phyloP scores from a whole-genome alignment of 164 flowering plant genomes.

The grape (Vitis vinifera) region ASM3070453v1 NC_081810.1:8620501-8621000 shows the following conservation, averaged over 20 bases:
- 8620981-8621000: constrained; percentile 25
- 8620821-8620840: too few species aligned
- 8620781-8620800: background rate
- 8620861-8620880: constrained; percentile 8
- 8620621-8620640: constrained; percentile 9
- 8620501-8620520: constrained; percentile 23
- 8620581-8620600: constrained; percentile 33
- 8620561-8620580: constrained; percentile 64
- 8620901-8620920: constrained; percentile 4
- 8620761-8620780: constrained; percentile 7
- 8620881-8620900: constrained; percentile 11
- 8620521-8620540: constrained; percentile 36
- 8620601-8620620: background rate
- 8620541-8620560: constrained; percentile 39
- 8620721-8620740: background rate
- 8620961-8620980: constrained; percentile 11
- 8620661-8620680: constrained; percentile 1
- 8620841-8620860: background rate
- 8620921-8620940: background rate
- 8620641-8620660: constrained; percentile 3
- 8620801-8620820: constrained; percentile 2
- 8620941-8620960: background rate
- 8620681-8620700: constrained; percentile 1
- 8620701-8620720: constrained; percentile 8
- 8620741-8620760: constrained; percentile 7